Conservation (phyloP, 2,329 filamentous ascomycete species). For the Clathrospora elynae region DNA sequence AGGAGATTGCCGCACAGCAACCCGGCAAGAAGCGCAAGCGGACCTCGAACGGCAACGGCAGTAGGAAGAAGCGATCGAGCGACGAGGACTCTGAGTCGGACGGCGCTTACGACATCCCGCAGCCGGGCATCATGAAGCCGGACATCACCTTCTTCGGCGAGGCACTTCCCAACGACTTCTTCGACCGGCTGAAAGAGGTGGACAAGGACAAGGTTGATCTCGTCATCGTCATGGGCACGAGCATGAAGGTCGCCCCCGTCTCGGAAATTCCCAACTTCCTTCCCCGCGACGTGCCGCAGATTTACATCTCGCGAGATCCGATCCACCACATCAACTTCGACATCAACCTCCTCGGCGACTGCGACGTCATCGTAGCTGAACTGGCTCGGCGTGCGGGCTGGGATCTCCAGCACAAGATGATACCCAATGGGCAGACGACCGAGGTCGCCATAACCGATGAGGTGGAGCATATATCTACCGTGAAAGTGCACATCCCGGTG, state of each 20-base stretch:
- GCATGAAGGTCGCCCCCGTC: slow-evolving; percentile 92
- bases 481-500: slow-evolving; percentile 30
- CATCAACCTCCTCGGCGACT: slow-evolving; percentile 93
- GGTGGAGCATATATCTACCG: slow-evolving; percentile 37
- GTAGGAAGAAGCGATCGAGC: slow-evolving; percentile 56
- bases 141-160: slow-evolving; percentile 99
- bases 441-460: slow-evolving; percentile 53
- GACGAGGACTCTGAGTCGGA: slow-evolving; percentile 61
- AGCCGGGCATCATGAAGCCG: slow-evolving; percentile 85
- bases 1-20: slow-evolving; percentile 57
- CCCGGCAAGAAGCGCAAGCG: slow-evolving; percentile 60
- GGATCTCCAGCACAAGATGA: slow-evolving; percentile 81
- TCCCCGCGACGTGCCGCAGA: slow-evolving; percentile 80
- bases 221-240: slow-evolving; percentile 94
- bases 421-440: slow-evolving; percentile 68
- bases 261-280: slow-evolving; percentile 86
- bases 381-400: slow-evolving; percentile 81
- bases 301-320: slow-evolving; percentile 84
- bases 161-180: slow-evolving; percentile 81
- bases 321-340: slow-evolving; percentile 93
- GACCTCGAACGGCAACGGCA: slow-evolving; percentile 51
- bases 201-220: slow-evolving; percentile 83
- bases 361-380: slow-evolving; percentile 87
- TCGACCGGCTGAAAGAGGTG: slow-evolving; percentile 75
- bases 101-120: slow-evolving; percentile 68